Evolutionary conservation across 2,329 filamentous ascomycete species (phyloP).

Genomic region (Cercospora citrullina): DNA sequence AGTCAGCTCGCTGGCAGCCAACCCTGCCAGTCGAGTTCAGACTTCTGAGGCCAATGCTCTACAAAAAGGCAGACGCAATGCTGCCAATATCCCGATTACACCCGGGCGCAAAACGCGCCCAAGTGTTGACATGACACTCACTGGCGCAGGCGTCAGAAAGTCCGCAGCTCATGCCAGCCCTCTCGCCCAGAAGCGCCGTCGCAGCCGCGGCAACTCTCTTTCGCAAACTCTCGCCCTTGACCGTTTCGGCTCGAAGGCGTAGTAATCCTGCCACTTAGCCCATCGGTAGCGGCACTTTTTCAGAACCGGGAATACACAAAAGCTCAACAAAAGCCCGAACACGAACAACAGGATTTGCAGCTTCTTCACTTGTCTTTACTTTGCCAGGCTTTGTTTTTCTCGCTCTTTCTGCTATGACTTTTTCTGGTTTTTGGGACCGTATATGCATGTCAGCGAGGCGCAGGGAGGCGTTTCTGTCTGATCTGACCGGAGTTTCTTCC

Average conservation of each 20-base stretch:
- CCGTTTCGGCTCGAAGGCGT: constrained; percentile 17
- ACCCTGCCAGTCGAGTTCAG: constrained; percentile 62
- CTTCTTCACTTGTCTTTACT: constrained; percentile 1
- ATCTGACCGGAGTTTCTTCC: constrained; percentile 11
- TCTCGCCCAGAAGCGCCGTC: constrained; percentile 25
- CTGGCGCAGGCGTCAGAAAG: constrained; percentile 36
- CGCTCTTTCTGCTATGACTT: not conserved
- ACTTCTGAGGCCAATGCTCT: constrained; percentile 61
- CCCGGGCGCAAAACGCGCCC: constrained; percentile 57
- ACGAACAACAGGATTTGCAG: constrained; percentile 7
- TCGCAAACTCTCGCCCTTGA: constrained; percentile 27
- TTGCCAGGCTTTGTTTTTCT: not conserved
- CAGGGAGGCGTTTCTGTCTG: constrained; percentile 24
- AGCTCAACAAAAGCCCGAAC: constrained; percentile 5
- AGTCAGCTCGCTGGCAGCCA: constrained; percentile 58
- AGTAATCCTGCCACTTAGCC: not conserved
- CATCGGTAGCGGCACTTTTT: no score
- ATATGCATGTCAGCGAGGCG: constrained; percentile 26
- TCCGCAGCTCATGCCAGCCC: constrained; percentile 19
- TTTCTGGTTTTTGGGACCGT: not conserved
- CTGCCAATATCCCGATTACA: constrained; percentile 67
- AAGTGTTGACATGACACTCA: constrained; percentile 31
- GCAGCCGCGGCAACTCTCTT: constrained; percentile 27
- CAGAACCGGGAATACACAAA: not conserved
- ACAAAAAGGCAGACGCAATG: constrained; percentile 66